These are phyloP conservation scores for Colletotrichum phormii DNA, from an alignment of 2,329 filamentous ascomycete genomes.

Conservation along the genomic window DNA sequence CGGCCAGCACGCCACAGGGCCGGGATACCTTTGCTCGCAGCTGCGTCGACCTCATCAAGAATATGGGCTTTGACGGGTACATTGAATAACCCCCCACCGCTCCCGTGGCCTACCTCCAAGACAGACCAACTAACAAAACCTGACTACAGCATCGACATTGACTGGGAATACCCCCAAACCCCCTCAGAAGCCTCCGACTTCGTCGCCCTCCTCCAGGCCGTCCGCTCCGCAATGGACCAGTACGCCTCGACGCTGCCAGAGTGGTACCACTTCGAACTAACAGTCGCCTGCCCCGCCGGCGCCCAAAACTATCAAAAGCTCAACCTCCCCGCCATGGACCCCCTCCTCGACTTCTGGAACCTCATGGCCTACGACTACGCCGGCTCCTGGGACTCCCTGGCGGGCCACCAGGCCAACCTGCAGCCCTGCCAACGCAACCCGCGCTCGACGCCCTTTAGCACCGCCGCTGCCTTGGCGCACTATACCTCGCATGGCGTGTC, in stretches of 20 bases:
- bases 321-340: slow-evolving; percentile 73
- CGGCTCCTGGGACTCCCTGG: slow-evolving; percentile 79
- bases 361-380: slow-evolving; percentile 92
- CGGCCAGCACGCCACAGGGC: slow-evolving; percentile 77
- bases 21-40: slow-evolving; percentile 78
- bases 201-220: slow-evolving; percentile 68
- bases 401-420: slow-evolving; percentile 87
- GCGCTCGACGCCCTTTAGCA: slow-evolving; percentile 81
- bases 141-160: slow-evolving; percentile 63
- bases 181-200: slow-evolving; percentile 66
- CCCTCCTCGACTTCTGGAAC: slow-evolving; percentile 79
- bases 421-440: slow-evolving; percentile 69
- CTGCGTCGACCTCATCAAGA: slow-evolving; percentile 80
- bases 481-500: slow-evolving; percentile 76
- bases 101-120: background rate
- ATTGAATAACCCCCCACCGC: background rate
- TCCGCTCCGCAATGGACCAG: slow-evolving; percentile 67
- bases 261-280: slow-evolving; percentile 71
- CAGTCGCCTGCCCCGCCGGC: slow-evolving; percentile 73
- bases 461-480: slow-evolving; percentile 74
- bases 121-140: background rate
- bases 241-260: slow-evolving; percentile 60
- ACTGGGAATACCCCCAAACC: slow-evolving; percentile 75
- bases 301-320: slow-evolving; percentile 72
- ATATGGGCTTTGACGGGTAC: slow-evolving; percentile 79